Evolutionary conservation across 768 basidiomycete genomes (phyloP), one percentile per base, ranked within the genome.

Genomic region (Collybia sordida): DNA sequence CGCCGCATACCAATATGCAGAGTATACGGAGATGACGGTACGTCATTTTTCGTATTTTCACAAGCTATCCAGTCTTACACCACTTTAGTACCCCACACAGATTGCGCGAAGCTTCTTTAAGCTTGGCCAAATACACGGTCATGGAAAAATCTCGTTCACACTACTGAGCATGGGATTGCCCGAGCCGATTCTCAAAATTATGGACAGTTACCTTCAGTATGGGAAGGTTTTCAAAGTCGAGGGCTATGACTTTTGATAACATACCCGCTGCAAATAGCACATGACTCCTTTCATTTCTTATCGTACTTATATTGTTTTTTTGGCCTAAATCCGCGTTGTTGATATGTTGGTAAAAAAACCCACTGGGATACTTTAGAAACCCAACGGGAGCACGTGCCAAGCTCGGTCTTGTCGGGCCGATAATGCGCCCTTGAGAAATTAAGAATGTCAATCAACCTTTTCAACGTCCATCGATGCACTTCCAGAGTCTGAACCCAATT

Each of bases 91-190:
- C 64, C 95, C 95, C 8, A 94, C 93, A 4, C 81, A 87, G 60
- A 92, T 98, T 40, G 92, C 94, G 0, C 83, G 88, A 27, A 83
- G 87, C 51, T 85, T 98, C 59, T 98, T 91, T 83, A 96, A 95
- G 68, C 79, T 99, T 5, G 93, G 94, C 5, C 88, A 88, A 66
- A 82, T 90, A 34, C 93, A 98, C 56, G 97, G 97, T 0, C 89
- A 93, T 58, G 88, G 85, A 53, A 98, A 98, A 72, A 93, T 98
- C 53, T 82, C 86, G 45, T 97, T 92, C 64, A 95, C 95, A 6
- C 70, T 99, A 22, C 69, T 97, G 47, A 96, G 93, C 63, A 95
- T 97, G 90, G 90, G 92, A 2, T 75, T 98, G 6, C 95, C 95
- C 1, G 90, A 93, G 1, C 79, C 88, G 6, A 88, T 97, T 49